A percentile compares a stretch with the other conserved stretches of the same genome.
These are phyloP conservation scores for Pleodorina starrii DNA, from an alignment of 139 green algal genomes.

Conservation along the genomic window DNA sequence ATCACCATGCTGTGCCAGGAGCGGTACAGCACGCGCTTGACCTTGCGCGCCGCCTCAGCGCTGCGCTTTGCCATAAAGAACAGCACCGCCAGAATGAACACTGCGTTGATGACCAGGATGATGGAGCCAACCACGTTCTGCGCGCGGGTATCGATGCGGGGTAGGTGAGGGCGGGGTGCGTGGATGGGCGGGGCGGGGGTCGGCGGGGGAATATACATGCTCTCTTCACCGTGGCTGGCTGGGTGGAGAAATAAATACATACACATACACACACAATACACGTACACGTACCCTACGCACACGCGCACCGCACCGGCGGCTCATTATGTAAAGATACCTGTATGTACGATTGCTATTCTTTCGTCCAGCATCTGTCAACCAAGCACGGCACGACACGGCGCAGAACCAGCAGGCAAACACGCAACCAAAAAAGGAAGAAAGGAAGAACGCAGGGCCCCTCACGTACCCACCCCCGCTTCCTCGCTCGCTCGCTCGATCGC, in stretches of 20 bases:
- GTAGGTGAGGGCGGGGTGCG: not conserved
- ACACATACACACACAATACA: not conserved
- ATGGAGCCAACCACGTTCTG: not conserved
- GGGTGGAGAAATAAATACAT: not conserved
- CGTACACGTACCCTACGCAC: not conserved
- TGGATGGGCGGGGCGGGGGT: not conserved
- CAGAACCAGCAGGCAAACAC: too few relatives aligned
- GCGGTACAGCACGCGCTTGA: not conserved
- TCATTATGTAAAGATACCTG: too few relatives aligned
- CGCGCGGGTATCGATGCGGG: not conserved
- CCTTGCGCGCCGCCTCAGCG: not conserved
- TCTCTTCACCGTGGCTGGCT: not conserved
- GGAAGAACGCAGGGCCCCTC: too few relatives aligned
- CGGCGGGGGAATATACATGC: not conserved
- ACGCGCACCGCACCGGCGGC: not conserved
- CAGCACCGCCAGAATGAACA: not conserved
- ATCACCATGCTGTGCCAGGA: not conserved
- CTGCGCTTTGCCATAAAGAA: not conserved
- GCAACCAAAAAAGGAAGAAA: too few relatives aligned
- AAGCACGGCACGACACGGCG: too few relatives aligned
- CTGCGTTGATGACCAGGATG: conserved; percentile 25
- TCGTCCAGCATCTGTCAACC: too few relatives aligned
- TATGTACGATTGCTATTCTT: too few relatives aligned
- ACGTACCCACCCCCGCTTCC: too few relatives aligned
- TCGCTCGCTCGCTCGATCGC: not conserved